Conservation (phyloP, 2,329 filamentous ascomycete species). For the Trichoderma brevicompactum region DNA sequence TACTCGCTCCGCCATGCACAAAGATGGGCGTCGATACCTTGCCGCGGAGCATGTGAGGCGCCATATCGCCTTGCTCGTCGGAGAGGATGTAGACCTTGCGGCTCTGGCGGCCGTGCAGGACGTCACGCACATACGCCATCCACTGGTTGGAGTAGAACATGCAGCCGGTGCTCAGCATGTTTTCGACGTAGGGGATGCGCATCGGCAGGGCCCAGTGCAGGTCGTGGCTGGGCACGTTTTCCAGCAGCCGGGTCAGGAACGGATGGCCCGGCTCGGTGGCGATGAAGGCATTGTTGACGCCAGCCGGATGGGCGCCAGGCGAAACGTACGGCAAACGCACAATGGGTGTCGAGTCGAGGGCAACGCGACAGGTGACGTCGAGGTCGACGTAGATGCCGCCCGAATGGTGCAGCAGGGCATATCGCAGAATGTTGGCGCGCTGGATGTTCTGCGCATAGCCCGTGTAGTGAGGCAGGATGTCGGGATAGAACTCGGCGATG, state of each 20-base stretch:
- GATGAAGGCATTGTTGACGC: conserved; percentile 36
- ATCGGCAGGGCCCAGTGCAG: conserved; percentile 35
- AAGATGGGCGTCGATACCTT: conserved; percentile 35
- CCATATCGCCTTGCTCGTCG: conserved; percentile 33
- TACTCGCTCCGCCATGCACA: conserved; percentile 36
- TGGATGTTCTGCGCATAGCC: conserved; percentile 35
- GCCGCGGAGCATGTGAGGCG: conserved; percentile 36
- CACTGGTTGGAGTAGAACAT: conserved; percentile 38
- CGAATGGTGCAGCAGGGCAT: conserved; percentile 34
- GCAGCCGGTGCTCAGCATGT: conserved; percentile 38
- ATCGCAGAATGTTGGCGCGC: conserved; percentile 35
- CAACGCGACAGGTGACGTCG: conserved; percentile 33
- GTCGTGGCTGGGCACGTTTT: conserved; percentile 33
- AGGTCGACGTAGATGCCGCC: conserved; percentile 37
- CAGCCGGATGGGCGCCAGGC: conserved; percentile 35
- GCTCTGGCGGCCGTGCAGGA: conserved; percentile 26
- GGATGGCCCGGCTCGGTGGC: conserved; percentile 31
- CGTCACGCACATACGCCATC: conserved; percentile 34
- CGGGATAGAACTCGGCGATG: conserved; percentile 33
- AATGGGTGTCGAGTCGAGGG: conserved; percentile 33
- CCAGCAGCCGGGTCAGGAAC: conserved; percentile 31
- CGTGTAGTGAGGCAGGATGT: conserved; percentile 34
- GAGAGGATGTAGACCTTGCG: conserved; percentile 27
- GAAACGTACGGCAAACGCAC: conserved; percentile 33
- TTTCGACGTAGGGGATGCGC: conserved; percentile 37